phyloP scores from a whole-genome alignment of 1,284 basidiomycete species.

The Earliella scabrosa region DNA sequence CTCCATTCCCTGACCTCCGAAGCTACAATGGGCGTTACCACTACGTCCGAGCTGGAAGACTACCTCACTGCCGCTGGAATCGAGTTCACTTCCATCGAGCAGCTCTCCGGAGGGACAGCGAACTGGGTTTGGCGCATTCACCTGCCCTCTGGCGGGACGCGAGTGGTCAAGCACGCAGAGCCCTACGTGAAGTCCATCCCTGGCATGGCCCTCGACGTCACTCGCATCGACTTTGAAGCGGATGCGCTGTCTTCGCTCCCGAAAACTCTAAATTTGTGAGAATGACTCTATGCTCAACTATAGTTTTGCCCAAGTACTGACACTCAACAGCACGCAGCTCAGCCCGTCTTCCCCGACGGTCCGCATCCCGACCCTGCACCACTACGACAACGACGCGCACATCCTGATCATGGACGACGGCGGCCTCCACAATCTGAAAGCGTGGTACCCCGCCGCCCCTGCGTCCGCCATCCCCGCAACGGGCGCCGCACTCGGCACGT shows the following conservation, averaged over 20 bases:
- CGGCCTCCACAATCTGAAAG: background rate
- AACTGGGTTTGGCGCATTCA: background rate
- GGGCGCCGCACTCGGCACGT: background rate
- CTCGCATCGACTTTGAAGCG: background rate
- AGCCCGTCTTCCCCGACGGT: background rate
- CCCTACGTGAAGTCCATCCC: background rate
- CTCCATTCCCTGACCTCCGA: no score
- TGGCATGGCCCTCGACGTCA: background rate
- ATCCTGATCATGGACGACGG: background rate
- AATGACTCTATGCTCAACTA: background rate
- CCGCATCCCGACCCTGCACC: background rate
- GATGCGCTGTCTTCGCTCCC: background rate
- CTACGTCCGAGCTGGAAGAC: background rate
- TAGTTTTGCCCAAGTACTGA: background rate
- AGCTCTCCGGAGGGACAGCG: background rate
- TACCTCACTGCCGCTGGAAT: background rate
- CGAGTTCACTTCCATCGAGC: background rate
- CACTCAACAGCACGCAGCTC: background rate
- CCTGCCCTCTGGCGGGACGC: background rate
- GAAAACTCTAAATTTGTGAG: background rate
- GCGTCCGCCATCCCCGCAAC: background rate
- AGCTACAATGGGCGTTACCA: background rate
- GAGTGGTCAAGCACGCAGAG: background rate
- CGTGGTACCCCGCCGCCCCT: background rate
- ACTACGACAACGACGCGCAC: background rate